phyloP scores from a whole-genome alignment of 371 early-diverging fungal genomes.

The Blastocladiella emersonii region DNA sequence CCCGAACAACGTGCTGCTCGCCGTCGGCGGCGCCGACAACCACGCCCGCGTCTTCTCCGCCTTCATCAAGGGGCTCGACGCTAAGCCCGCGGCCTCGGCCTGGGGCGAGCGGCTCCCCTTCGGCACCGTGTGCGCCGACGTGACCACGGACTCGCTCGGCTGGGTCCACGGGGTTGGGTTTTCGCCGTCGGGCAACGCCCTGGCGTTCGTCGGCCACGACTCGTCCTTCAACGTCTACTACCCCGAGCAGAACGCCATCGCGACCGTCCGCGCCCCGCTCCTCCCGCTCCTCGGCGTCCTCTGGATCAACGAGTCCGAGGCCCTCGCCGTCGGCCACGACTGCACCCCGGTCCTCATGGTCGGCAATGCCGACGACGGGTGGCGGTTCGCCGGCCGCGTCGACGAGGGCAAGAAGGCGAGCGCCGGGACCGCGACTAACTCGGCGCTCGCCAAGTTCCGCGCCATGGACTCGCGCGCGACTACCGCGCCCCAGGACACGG shows the following conservation, averaged over 20 bases:
- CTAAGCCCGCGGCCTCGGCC: slow-evolving; percentile 63
- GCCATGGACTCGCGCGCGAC: slow-evolving; percentile 81
- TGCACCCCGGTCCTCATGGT: slow-evolving; percentile 73
- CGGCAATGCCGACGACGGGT: slow-evolving; percentile 16
- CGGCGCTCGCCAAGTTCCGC: slow-evolving; percentile 75
- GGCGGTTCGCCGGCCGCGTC: slow-evolving; percentile 10
- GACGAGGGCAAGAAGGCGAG: slow-evolving; percentile 35
- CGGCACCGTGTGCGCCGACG: slow-evolving; percentile 85
- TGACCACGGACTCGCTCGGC: slow-evolving; percentile 58
- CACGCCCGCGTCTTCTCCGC: slow-evolving; percentile 93
- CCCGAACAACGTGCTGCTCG: slow-evolving; percentile 85
- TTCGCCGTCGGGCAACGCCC: slow-evolving; percentile 73
- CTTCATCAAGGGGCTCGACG: slow-evolving; percentile 85
- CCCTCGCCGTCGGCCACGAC: slow-evolving; percentile 86
- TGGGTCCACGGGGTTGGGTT: slow-evolving; percentile 91
- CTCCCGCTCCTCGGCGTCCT: slow-evolving; percentile 67
- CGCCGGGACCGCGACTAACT: slow-evolving; percentile 32
- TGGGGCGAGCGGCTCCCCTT: slow-evolving; percentile 95
- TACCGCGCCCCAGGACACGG: slow-evolving; percentile 36
- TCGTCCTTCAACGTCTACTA: slow-evolving; percentile 60
- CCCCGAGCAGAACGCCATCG: slow-evolving; percentile 38
- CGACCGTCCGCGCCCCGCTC: slow-evolving; percentile 41
- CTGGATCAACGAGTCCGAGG: slow-evolving; percentile 58
- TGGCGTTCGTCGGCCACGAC: slow-evolving; percentile 86
- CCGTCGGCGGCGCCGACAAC: slow-evolving; percentile 90